Percentiles rank a stretch among this genome's conserved stretches.
Evolutionary conservation across 257 asterid genomes (phyloP).

Genomic region (Solanum neorickii): DNA sequence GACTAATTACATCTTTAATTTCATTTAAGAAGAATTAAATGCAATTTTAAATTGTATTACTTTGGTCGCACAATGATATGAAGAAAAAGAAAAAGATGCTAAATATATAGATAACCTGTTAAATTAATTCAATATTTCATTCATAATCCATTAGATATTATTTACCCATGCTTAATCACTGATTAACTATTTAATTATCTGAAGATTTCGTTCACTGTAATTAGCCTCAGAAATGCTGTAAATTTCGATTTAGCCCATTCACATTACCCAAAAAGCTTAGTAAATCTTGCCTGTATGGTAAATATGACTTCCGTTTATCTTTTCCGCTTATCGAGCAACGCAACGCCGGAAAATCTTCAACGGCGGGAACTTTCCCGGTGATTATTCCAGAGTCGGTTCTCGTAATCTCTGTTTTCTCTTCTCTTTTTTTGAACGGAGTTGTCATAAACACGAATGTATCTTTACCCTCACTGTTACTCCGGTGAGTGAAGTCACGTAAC

Average conservation of each 20-base stretch:
- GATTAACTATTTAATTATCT: background rate
- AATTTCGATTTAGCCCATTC: conserved; percentile 27
- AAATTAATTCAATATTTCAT: background rate
- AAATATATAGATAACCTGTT: too few species aligned
- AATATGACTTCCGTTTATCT: conserved; percentile 30
- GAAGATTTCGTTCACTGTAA: background rate
- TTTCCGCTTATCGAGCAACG: background rate
- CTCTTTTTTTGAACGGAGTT: background rate
- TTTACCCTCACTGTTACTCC: conserved; percentile 46
- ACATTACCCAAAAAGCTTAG: conserved; percentile 46
- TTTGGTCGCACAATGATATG: background rate
- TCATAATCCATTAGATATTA: background rate
- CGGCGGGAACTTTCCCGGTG: background rate
- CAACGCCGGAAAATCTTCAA: background rate
- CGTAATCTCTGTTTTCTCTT: background rate
- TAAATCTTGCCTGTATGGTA: conserved; percentile 54
- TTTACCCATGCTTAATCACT: background rate
- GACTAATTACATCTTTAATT: background rate
- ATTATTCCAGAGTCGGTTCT: background rate
- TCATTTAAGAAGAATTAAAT: too few species aligned
- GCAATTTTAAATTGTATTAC: background rate
- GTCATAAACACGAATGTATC: conserved; percentile 7
- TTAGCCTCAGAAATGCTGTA: background rate
- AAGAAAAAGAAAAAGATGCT: background rate
- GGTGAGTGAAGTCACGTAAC: conserved; percentile 22